Evolutionary conservation across 2,329 filamentous ascomycete species (phyloP), one percentile per base, ranked within the genome.

Genomic region (Akanthomyces muscarius): DNA sequence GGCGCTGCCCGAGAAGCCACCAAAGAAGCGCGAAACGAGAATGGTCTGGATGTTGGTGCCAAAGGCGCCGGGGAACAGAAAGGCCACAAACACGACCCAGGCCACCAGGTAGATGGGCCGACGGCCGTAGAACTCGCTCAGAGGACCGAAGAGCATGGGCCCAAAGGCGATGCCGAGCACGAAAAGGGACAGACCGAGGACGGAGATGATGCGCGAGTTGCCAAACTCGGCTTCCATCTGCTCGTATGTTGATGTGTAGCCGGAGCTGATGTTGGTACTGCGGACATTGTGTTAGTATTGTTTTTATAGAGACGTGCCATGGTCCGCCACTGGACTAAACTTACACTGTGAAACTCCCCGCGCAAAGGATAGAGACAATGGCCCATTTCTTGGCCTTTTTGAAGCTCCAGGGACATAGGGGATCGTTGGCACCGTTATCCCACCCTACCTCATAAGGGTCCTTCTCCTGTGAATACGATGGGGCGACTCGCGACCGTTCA

Each of bases 251-350:
- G 86, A 86, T 0, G 92, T 94, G 75, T 97, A 97, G 69, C 96
- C 86, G n/a, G 92, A 95, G 54, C 89, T 93, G 1, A 90, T 86
- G 72, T 89, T 92, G 10, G 92, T 96, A 61, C 89, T 92, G 69
- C 59, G n/a, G 58, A 16, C 23, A 13, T 7, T 14, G 6, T 30
- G 63, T 69, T 63, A 67, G 62, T 38, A 38, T 6, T 30, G 23
- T 30, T 51, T 50, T 38, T 11, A 54, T 65, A 62, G 58, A 14
- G 48, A 42, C 23, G 11, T 21, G 5, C 8, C 16, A 23, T 21
- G 48, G 10, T 21, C 21, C 23, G n/a, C 33, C 11, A 10, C 18
- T 21, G 6, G 8, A 11, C 0, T 5, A 3, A 8, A 87, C 90
- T 82, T 83, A 93, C 89, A 97, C 92, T 74, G 91, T 94, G 64